Base-by-base conservation (phyloP, 83 land plant species). In the Picea mariana region DNA sequence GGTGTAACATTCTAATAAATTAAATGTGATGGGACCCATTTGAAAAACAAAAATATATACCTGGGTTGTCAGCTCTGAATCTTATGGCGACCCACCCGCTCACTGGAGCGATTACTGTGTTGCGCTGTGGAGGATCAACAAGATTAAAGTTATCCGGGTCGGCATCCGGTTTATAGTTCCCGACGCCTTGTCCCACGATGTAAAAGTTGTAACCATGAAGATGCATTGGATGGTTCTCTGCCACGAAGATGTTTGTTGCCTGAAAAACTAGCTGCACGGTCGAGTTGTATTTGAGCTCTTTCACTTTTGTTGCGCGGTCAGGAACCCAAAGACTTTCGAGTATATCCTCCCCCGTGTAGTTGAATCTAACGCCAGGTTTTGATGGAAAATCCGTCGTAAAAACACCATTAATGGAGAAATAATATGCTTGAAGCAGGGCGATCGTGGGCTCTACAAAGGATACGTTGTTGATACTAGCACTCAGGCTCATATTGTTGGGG, bases 391-490 rank as follows among this genome's bases (percentile, higher is more conserved):
- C 86, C 40, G 47, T 15, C 49, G 85, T 64, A 73, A 61, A 80
- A 16, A 83, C 66, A 38, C 83, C 81, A 80, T 67, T 49, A 47
- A 75, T 62, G 82, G 61, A 13, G 23, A 63, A 67, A n/a, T 65
- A 59, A 80, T 73, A 68, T 24, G 82, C 75, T 62, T 83, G 80
- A 6, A 77, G 80, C 13, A 77, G 78, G 49, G 68, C 60, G 3
- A 77, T 24, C 16, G 49, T 20, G 8, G 88, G 88, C 1, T 24
- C 15, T 9, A 55, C 49, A 26, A 83, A 87, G 6, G 88, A 62
- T 69, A 81, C 62, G 76, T 87, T 87, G 76, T 87, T 87, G 73
- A 87, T 59, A 26, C 85, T 75, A 8, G 79, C 86, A 9, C 31
- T 24, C 9, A 84, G 38, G 23, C 67, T 77, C 18, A 67, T 64